Evolutionary conservation across 305 asterid genomes (phyloP).

Genomic region (Fraxinus albicans): DNA sequence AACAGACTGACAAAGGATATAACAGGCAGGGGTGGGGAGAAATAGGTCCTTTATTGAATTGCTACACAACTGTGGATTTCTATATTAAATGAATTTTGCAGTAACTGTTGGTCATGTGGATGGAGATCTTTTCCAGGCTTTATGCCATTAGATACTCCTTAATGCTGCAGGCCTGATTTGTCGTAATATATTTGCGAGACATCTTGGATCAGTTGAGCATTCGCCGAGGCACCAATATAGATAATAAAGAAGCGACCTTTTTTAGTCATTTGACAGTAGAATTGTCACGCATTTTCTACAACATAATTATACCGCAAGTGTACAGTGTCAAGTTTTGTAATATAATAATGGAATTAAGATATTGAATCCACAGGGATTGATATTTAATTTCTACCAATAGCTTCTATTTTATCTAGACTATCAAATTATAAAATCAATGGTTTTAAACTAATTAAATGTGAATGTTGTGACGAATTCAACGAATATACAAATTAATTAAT

Average conservation of each 20-base stretch:
- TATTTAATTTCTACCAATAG: not conserved
- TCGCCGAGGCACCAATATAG: constrained; percentile 9
- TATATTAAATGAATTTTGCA: not conserved
- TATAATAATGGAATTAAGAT: not conserved
- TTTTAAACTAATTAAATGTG: not conserved
- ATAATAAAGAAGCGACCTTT: not conserved
- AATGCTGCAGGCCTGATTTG: constrained; percentile 7
- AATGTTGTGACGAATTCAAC: not conserved
- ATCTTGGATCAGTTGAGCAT: not conserved
- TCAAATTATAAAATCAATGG: not conserved
- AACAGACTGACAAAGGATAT: not conserved
- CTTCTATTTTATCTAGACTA: not conserved
- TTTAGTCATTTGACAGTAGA: not conserved
- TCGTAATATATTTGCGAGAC: constrained; percentile 13
- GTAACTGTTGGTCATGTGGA: constrained; percentile 8
- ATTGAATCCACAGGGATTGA: not conserved
- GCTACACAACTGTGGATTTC: not conserved
- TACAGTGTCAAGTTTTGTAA: not conserved
- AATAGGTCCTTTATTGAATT: not conserved
- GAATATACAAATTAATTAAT: too few relatives aligned
- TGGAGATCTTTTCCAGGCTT: constrained; percentile 13
- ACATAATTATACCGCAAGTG: not conserved
- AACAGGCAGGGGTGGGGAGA: not conserved
- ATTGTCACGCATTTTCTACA: not conserved
- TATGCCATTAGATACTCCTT: constrained; percentile 13